These are phyloP conservation scores for Darksidea phi DNA, from an alignment of 495 filamentous ascomycete genomes.

Conservation along the genomic window DNA sequence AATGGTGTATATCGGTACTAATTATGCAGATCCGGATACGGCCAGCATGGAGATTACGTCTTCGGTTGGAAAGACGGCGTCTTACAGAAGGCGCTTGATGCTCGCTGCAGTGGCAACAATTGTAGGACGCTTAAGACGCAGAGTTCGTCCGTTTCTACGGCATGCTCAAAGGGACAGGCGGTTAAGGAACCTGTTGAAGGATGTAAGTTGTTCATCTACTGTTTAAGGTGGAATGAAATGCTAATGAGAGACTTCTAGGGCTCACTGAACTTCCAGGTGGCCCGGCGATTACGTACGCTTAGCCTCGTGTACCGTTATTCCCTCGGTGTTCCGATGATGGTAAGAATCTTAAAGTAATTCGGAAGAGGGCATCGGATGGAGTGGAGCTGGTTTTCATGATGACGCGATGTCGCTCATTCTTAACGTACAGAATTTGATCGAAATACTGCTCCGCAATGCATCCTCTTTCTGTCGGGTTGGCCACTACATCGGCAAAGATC, in stretches of 20 bases:
- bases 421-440: no score
- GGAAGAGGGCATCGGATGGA: no score
- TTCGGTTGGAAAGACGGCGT: constrained; percentile 51
- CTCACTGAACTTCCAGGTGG: constrained; percentile 25
- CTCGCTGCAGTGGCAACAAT: constrained; percentile 46
- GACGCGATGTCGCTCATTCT: no score
- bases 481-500: no score
- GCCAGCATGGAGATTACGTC: constrained; percentile 51
- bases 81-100: constrained; percentile 51
- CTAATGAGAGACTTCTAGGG: constrained; percentile 11
- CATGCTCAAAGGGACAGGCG: constrained; percentile 41
- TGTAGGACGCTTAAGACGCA: constrained; percentile 48
- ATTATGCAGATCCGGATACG: constrained; percentile 42
- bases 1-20: not conserved
- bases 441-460: no score
- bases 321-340: no score
- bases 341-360: no score
- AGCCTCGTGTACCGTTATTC: not conserved
- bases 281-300: constrained; percentile 26
- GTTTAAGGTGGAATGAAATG: not conserved
- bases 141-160: constrained; percentile 40
- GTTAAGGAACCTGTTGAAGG: constrained; percentile 46
- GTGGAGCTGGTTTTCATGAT: no score
- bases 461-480: no score
- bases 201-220: constrained; percentile 34